Base-by-base conservation (phyloP, 2,329 filamentous ascomycete genomes). In the Trichoderma sp. region DNA sequence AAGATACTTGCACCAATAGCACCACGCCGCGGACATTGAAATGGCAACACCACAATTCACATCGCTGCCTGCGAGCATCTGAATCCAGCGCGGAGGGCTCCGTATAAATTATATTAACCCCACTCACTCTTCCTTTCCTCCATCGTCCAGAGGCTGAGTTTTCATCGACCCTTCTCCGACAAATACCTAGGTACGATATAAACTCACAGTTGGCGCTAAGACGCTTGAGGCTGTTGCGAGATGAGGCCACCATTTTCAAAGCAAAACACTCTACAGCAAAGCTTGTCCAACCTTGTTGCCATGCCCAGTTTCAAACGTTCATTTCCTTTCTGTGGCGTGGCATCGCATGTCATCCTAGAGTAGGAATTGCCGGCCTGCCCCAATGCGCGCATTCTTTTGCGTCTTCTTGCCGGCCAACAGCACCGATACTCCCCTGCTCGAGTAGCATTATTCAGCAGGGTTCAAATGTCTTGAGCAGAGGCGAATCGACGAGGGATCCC, bases 401-500 rank as follows among this genome's bases (percentile, higher is more conserved):
- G 34, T 16, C 32, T 28, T 24, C 16, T n/a, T 26, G 37, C 51
- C 21, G 49, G 4, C 37, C 26, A 56, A 56, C 26, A 56, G 34
- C 61, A 49, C 37, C 24, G 26, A 16, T 24, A 30, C 28, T 28
- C 32, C 60, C 24, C 26, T 28, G 24, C 32, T 21, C 7, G 28
- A 21, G 58, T 32, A 32, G 26, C 13, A n/a, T 32, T 13, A 13
- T 49, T 56, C 30, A 30, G 10, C 52, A n/a, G 24, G 13, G 14
- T 21, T 28, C 39, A n/a, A 21, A 26, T 46, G 46, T 56, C 32
- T 65, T 21, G 26, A 16, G 28, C 21, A 26, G 18, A 26, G 51
- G 51, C 34, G 18, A 56, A 56, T 55, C 37, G 28, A 24, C 51
- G 37, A 56, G 63, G 63, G 37, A 59, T 59, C n/a, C 52, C 63